A percentile compares a stretch with the other conserved stretches of the same genome.
phyloP scores from a whole-genome alignment of 257 asterid genomes.

The Solanum bulbocastanum region DNA sequence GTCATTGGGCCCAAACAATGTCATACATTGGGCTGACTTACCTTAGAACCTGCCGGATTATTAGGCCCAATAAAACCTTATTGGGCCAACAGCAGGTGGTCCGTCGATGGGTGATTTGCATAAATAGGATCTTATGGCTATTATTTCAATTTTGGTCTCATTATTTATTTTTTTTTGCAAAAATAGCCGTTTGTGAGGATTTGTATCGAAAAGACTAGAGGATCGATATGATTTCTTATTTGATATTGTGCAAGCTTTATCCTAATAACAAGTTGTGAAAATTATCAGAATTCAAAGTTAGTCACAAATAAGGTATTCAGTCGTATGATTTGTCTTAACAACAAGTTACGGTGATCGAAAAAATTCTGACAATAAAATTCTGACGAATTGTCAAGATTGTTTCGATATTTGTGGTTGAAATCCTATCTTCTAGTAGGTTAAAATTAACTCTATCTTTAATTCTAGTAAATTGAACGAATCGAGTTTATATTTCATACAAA shows the following conservation, averaged over 20 bases:
- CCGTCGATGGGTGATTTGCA: neutral
- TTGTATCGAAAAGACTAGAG: neutral
- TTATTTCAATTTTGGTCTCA: neutral
- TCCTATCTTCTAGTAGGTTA: neutral
- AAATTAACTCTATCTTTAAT: neutral
- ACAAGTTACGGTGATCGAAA: neutral
- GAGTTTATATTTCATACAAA: neutral
- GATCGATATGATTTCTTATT: neutral
- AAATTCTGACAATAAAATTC: no score
- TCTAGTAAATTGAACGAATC: neutral
- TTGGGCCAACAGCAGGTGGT: neutral
- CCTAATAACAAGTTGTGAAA: neutral
- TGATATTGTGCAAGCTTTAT: neutral
- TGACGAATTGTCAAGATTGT: neutral
- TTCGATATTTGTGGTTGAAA: neutral
- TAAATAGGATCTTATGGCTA: neutral
- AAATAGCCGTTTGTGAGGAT: neutral
- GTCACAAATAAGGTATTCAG: neutral
- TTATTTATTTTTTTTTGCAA: neutral
- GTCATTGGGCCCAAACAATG: neutral
- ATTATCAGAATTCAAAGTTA: neutral
- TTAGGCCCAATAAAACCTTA: neutral
- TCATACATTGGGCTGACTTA: neutral
- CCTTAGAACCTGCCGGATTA: neutral
- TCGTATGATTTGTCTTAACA: neutral